phyloP scores from a whole-genome alignment of 257 asterid species.

The Solanum corneliomulleri region DNA sequence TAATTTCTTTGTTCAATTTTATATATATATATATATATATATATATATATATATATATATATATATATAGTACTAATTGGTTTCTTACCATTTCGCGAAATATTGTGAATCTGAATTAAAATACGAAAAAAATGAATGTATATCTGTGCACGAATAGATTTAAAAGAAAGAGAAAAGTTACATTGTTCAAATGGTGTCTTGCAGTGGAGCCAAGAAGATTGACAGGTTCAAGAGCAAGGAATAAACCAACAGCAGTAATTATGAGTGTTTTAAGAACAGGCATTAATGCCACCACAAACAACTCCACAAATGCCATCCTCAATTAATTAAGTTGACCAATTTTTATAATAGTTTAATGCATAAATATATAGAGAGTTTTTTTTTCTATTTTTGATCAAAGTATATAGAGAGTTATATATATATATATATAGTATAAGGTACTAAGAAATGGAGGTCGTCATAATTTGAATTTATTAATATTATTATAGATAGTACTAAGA shows the following conservation, averaged over 20 bases:
- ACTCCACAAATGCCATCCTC: constrained; percentile 8
- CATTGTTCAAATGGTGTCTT: constrained; percentile 20
- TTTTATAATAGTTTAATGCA: not conserved
- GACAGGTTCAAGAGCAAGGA: constrained; percentile 19
- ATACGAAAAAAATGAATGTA: not conserved
- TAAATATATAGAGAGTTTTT: not conserved
- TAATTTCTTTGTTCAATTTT: not conserved
- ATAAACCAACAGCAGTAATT: constrained; percentile 13
- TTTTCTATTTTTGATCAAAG: too few relatives aligned
- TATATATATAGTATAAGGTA: not conserved
- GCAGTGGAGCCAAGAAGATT: constrained; percentile 11
- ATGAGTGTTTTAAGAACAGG: constrained; percentile 24
- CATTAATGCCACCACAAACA: constrained; percentile 21
- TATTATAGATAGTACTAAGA: too few relatives aligned
- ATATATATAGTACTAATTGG: not conserved
- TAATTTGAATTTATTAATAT: not conserved
- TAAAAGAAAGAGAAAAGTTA: not conserved
- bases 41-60: too few relatives aligned
- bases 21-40: too few relatives aligned
- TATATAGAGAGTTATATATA: not conserved
- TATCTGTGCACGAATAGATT: not conserved
- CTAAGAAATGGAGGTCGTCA: not conserved
- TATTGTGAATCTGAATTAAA: not conserved
- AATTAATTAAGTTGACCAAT: not conserved
- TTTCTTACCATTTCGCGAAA: not conserved